Conservation (phyloP, 129 eudicot genomes). For the Lactuca sativa region DNA sequence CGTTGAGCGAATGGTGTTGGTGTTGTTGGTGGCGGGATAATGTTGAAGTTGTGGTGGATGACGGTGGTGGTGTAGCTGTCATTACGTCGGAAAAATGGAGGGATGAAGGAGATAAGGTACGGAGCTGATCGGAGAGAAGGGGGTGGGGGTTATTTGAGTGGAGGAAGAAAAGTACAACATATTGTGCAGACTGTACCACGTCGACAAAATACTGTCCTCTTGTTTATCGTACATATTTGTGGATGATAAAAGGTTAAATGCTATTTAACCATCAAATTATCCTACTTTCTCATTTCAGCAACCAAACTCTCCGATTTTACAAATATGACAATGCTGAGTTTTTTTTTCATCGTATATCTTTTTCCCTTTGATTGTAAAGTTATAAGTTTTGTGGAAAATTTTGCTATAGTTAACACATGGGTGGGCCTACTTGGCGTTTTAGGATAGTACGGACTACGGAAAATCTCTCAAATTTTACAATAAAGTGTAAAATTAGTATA, state of each 20-base stretch:
- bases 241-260: constrained; percentile 22
- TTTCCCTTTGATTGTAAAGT: no score
- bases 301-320: neutral
- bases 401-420: no score
- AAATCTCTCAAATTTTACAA: no score
- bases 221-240: constrained; percentile 22
- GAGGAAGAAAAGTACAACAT: constrained; percentile 34
- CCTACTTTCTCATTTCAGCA: neutral
- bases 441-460: no score
- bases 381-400: no score
- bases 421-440: no score
- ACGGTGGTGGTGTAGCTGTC: constrained; percentile 44
- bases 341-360: no score
- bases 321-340: no score
- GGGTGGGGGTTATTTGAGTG: constrained; percentile 37
- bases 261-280: constrained; percentile 12
- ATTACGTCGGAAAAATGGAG: constrained; percentile 32
- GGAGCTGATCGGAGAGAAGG: constrained; percentile 14
- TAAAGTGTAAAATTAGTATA: no score
- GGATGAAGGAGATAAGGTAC: constrained; percentile 28
- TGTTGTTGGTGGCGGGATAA: constrained; percentile 30
- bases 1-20: constrained; percentile 18
- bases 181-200: constrained; percentile 55
- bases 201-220: constrained; percentile 42
- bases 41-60: constrained; percentile 30